phyloP scores from a whole-genome alignment of 805 yeast species.

The Henningerozyma blattae region DNA sequence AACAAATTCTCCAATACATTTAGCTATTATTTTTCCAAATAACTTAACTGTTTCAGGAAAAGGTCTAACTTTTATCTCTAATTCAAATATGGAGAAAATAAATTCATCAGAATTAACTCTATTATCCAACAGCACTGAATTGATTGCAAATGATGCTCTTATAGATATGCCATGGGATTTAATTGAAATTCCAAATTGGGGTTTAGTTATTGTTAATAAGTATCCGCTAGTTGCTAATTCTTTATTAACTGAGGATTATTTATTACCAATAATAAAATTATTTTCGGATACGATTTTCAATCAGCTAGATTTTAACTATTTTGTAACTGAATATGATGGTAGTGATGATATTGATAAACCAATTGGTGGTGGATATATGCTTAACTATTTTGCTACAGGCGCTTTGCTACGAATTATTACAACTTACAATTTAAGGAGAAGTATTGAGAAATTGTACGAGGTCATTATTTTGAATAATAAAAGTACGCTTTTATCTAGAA shows the following conservation, averaged over 20 bases:
- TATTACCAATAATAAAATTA: conserved; percentile 47
- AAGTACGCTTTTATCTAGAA: too few species aligned
- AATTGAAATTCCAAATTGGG: conserved; percentile 85
- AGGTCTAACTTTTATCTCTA: conserved; percentile 31
- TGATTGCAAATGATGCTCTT: too few species aligned
- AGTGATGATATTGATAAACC: not conserved
- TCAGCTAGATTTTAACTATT: conserved; percentile 46
- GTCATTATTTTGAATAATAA: not conserved
- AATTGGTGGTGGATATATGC: not conserved
- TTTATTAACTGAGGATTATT: conserved; percentile 29
- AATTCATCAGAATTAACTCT: not conserved
- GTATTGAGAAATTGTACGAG: not conserved
- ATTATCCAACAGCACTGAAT: too few species aligned
- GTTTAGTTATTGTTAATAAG: conserved; percentile 36
- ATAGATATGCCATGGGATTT: conserved; percentile 10
- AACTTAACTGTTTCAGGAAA: conserved; percentile 7
- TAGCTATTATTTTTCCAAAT: conserved; percentile 37
- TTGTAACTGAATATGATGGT: not conserved
- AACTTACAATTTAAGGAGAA: not conserved
- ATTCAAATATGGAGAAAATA: not conserved
- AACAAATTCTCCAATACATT: conserved; percentile 52
- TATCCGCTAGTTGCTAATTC: conserved; percentile 16
- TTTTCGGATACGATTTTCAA: conserved; percentile 67
- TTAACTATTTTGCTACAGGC: not conserved
- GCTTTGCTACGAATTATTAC: not conserved